Evolutionary conservation across 2,329 filamentous ascomycete species (phyloP).

Genomic region (Penicillium sumatraense): DNA sequence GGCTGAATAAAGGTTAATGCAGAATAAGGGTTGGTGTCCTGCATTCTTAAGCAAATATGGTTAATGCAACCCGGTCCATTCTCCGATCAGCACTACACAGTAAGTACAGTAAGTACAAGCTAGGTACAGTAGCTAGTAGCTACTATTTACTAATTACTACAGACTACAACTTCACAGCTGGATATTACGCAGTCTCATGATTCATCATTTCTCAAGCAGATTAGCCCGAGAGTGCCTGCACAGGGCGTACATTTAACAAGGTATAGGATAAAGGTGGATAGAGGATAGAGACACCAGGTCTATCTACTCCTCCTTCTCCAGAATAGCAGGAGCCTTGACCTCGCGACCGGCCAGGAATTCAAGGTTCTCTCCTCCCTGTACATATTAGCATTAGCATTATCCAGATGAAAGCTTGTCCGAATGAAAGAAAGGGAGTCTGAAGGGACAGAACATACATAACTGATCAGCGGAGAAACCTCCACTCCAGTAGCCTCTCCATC

Average conservation of each 20-base stretch:
- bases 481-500: conserved; percentile 68
- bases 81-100: conserved; percentile 14
- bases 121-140: too few relatives aligned
- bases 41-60: conserved; percentile 9
- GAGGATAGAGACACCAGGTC: conserved; percentile 1
- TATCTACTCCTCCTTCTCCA: conserved; percentile 60
- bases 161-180: too few relatives aligned
- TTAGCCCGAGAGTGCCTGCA: conserved; percentile 4
- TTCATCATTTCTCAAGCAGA: conserved; percentile 13
- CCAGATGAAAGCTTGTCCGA: background rate
- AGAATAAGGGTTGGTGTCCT: too few relatives aligned
- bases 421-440: background rate
- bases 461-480: conserved; percentile 90
- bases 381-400: conserved; percentile 16
- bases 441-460: conserved; percentile 73
- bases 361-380: conserved; percentile 65
- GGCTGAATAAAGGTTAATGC: too few relatives aligned
- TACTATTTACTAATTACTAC: too few relatives aligned
- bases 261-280: background rate
- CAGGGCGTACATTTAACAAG: background rate
- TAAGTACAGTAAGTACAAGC: too few relatives aligned
- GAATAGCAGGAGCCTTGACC: conserved; percentile 67
- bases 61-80: conserved; percentile 22
- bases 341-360: conserved; percentile 64
- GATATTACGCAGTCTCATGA: too few relatives aligned